phyloP scores from a whole-genome alignment of 2,329 filamentous ascomycete genomes.

The Ascochyta viciae-villosae region DNA sequence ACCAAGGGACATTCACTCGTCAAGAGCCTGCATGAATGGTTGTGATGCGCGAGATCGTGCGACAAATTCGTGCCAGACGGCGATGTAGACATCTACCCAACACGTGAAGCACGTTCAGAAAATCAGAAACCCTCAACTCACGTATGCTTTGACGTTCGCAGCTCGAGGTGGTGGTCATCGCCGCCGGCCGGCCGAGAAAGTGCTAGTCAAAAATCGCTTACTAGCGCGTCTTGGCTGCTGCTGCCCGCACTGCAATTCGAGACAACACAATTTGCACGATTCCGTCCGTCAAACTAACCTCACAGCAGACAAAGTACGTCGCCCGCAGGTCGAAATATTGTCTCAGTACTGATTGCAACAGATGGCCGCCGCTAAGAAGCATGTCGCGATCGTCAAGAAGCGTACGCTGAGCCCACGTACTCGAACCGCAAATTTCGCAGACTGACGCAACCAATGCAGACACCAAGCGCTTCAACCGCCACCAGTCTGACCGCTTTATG shows the following conservation, averaged over 20 bases:
- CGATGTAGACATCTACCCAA: neutral
- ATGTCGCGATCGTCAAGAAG: conserved; percentile 99
- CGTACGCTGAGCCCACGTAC: conserved; percentile 69
- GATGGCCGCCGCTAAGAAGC: conserved; percentile 99
- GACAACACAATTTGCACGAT: conserved; percentile 27
- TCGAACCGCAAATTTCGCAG: conserved; percentile 34
- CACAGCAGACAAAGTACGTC: conserved; percentile 50
- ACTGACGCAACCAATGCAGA: conserved; percentile 62
- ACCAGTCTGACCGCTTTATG: conserved; percentile 98
- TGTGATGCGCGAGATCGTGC: neutral
- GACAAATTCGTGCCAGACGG: neutral
- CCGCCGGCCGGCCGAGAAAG: conserved; percentile 7
- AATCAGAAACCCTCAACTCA: no score
- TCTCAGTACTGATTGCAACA: conserved; percentile 49
- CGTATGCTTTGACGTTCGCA: conserved; percentile 1
- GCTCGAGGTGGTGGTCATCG: conserved; percentile 5
- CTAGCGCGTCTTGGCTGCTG: conserved; percentile 33
- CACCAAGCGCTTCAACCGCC: conserved; percentile 93
- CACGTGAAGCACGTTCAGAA: no score
- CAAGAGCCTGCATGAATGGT: neutral
- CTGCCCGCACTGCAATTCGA: conserved; percentile 15
- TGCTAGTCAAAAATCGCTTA: conserved; percentile 31
- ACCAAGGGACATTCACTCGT: neutral
- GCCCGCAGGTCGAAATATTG: conserved; percentile 6
- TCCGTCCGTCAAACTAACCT: conserved; percentile 37